Evolutionary conservation across 2,329 filamentous ascomycete genomes (phyloP), one percentile per base, ranked within the genome.

Genomic region (Aspergillus eucalypticola): DNA sequence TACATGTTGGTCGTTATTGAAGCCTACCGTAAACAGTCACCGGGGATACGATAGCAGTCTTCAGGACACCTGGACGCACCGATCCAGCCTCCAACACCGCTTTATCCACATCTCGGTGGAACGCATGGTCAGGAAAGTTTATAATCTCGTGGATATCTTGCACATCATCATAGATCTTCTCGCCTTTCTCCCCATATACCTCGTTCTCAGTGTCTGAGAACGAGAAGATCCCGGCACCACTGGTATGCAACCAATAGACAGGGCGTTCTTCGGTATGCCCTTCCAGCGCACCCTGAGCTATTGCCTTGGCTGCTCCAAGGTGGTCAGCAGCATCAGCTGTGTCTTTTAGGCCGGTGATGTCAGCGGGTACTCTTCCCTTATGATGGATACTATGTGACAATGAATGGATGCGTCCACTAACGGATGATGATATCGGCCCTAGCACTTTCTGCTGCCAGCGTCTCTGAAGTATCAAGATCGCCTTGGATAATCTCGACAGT

Each of bases 371-470:
- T 5, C 11, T 2, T 35, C 11, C 11, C 11, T 4, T 35, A 11
- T 35, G 32, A 5, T 35, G 32, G 32, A 35, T 15, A 35, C 1
- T 35, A 3, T 15, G 3, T 21, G n/a, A 21, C 13, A 19, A 21
- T 8, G 11, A 44, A 13, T 35, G 32, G 17, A 27, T 15, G 2
- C 7, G 25, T 11, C 10, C 7, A 46, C 58, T 58, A 23, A 64
- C 63, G 63, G 25, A 64, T 58, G n/a, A 63, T 60, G 21, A 63
- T 59, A 48, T 64, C 63, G 0, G 60, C 57, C 11, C 38, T 42
- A 21, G 60, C 51, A 8, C 58, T 58, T 54, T 63, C 63, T 4
- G 38, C n/a, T 4, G 46, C 44, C 6, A 64, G 42, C 2, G 59
- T 21, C 1, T 29, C 44, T 7, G 15, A 8, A 17, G 61, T 42